These are phyloP conservation scores for Geosmithia morbida DNA, from an alignment of 2,329 filamentous ascomycete genomes.

Conservation along the genomic window DNA sequence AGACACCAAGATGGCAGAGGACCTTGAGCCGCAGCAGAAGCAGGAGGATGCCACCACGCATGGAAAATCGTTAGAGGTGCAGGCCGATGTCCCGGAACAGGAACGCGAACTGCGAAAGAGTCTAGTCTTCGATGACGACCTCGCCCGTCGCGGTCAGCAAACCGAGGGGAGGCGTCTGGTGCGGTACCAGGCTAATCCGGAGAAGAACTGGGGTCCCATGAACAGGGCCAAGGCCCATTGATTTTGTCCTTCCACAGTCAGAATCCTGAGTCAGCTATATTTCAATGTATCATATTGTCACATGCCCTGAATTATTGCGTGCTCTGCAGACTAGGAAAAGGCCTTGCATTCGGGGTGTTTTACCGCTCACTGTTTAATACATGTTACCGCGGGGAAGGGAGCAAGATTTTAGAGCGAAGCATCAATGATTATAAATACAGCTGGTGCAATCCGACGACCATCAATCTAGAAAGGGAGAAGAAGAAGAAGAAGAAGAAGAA, in stretches of 20 bases:
- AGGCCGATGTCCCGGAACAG: background rate
- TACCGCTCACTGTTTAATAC: background rate
- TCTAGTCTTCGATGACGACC: conserved; percentile 57
- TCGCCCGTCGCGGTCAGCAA: conserved; percentile 63
- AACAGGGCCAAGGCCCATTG: conserved; percentile 6
- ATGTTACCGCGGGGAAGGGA: background rate
- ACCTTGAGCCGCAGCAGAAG: background rate
- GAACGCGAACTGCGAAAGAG: conserved; percentile 39
- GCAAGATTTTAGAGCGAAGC: no score
- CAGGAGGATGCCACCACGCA: background rate
- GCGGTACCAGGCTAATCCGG: conserved; percentile 80
- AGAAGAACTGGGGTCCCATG: conserved; percentile 90
- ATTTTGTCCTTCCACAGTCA: background rate
- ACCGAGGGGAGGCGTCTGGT: conserved; percentile 55
- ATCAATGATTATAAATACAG: no score
- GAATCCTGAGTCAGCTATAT: no score
- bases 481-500: no score
- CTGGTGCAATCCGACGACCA: no score
- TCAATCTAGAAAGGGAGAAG: no score
- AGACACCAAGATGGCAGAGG: conserved; percentile 6
- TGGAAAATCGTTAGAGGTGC: conserved; percentile 3
- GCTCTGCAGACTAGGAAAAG: background rate
- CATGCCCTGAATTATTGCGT: background rate
- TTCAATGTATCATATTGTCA: background rate
- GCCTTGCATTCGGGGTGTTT: no score